These are phyloP conservation scores for Penicillium capsulatum DNA, from an alignment of 2,329 filamentous ascomycete genomes.

Conservation along the genomic window DNA sequence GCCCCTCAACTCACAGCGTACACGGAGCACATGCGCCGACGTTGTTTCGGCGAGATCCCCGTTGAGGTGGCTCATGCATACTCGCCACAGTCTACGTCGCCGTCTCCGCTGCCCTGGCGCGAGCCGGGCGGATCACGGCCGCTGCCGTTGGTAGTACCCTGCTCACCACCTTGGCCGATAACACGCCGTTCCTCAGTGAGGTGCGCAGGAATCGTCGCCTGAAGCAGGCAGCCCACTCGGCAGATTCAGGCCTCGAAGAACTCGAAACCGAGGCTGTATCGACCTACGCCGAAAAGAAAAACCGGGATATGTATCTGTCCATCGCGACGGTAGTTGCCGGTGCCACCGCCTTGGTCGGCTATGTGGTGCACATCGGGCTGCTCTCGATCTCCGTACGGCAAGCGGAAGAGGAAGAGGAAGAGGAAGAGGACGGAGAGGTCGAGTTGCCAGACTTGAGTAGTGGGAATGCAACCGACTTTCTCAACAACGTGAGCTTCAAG, in stretches of 20 bases:
- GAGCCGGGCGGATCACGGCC: slow-evolving; percentile 30
- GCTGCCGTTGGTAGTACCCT: slow-evolving; percentile 34
- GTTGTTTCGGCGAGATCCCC: slow-evolving; percentile 35
- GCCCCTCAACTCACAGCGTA: slow-evolving; percentile 45
- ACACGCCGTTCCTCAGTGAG: slow-evolving; percentile 36
- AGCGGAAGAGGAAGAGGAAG: slow-evolving; percentile 16
- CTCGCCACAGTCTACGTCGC: slow-evolving; percentile 10
- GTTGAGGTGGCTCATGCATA: slow-evolving; percentile 25
- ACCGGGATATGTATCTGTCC: slow-evolving; percentile 36
- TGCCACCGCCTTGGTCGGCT: slow-evolving; percentile 35
- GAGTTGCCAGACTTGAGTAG: slow-evolving; percentile 8
- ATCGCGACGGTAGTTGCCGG: slow-evolving; percentile 35
- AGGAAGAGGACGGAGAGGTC: slow-evolving; percentile 3
- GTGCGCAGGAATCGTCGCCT: slow-evolving; percentile 37
- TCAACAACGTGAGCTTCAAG: slow-evolving; percentile 3
- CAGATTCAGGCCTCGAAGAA: slow-evolving; percentile 22
- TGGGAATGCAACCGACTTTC: slow-evolving; percentile 16
- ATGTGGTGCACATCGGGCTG: slow-evolving; percentile 34
- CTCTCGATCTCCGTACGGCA: slow-evolving; percentile 10
- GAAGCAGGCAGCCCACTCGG: slow-evolving; percentile 31
- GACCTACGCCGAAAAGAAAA: slow-evolving; percentile 22
- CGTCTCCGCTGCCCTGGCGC: slow-evolving; percentile 34
- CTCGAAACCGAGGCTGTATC: slow-evolving; percentile 26
- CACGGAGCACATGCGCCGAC: slow-evolving; percentile 38
- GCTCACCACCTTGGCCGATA: slow-evolving; percentile 34